Conservation (phyloP, 805 yeast genomes). For the Blastobotrys americana region DNA sequence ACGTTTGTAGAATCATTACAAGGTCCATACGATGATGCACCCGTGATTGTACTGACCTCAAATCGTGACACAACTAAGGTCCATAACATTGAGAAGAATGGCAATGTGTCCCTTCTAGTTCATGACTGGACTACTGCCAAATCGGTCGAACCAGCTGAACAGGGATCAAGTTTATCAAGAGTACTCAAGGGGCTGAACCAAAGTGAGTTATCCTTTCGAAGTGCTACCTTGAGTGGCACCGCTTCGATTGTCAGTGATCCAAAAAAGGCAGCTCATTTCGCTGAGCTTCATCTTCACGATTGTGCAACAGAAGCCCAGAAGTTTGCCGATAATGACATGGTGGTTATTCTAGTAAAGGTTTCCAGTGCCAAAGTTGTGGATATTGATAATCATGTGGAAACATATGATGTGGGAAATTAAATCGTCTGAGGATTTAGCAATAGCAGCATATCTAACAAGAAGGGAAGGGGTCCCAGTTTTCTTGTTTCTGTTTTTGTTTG, state of each 20-base stretch:
- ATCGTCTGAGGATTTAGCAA: no score
- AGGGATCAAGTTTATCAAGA: slow-evolving; percentile 45
- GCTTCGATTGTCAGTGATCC: slow-evolving; percentile 49
- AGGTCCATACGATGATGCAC: slow-evolving; percentile 33
- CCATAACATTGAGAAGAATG: slow-evolving; percentile 59
- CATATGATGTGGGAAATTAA: no score
- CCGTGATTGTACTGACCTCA: slow-evolving; percentile 64
- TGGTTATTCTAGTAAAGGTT: slow-evolving; percentile 58
- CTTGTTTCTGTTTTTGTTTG: neutral
- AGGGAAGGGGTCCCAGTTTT: no score
- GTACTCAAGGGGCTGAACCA: slow-evolving; percentile 71
- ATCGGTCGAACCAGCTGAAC: slow-evolving; percentile 25
- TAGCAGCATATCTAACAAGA: no score
- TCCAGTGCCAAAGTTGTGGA: slow-evolving; percentile 74
- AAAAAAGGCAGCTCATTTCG: slow-evolving; percentile 53
- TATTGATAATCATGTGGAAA: slow-evolving; percentile 34
- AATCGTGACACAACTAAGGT: slow-evolving; percentile 67
- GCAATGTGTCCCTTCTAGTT: slow-evolving; percentile 71
- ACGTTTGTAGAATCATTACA: slow-evolving; percentile 44
- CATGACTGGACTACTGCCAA: slow-evolving; percentile 85
- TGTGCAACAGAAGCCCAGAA: slow-evolving; percentile 47
- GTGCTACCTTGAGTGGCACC: slow-evolving; percentile 73
- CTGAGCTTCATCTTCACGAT: slow-evolving; percentile 50
- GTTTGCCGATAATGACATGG: slow-evolving; percentile 59
- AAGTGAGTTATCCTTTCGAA: slow-evolving; percentile 66